Conservation (phyloP, 805 yeast genomes). For the Starmerella bacillaris region DNA sequence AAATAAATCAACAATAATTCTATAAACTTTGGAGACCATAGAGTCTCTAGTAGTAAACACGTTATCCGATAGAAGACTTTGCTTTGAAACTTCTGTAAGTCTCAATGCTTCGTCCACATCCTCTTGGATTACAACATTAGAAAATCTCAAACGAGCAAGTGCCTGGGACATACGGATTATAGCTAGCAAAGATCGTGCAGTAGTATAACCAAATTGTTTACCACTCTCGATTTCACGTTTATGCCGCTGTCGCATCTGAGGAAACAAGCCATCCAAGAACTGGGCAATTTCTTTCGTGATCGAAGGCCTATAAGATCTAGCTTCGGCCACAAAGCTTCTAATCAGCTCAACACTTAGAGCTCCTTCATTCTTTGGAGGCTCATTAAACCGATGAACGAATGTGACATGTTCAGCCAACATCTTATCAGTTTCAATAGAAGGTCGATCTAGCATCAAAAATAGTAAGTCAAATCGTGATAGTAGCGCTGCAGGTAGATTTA, state of each 20-base stretch:
- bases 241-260: conserved; percentile 82
- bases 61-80: conserved; percentile 40
- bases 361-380: conserved; percentile 54
- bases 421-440: conserved; percentile 62
- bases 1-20: conserved; percentile 41
- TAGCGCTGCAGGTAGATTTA: conserved; percentile 89
- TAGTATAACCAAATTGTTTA: conserved; percentile 73
- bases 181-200: conserved; percentile 88
- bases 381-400: conserved; percentile 82
- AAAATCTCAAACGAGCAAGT: conserved; percentile 72
- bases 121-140: conserved; percentile 44
- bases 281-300: conserved; percentile 72
- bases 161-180: conserved; percentile 89
- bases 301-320: conserved; percentile 69
- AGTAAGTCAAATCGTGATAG: conserved; percentile 85
- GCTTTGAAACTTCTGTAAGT: conserved; percentile 68
- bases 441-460: conserved; percentile 71
- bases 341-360: conserved; percentile 66
- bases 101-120: conserved; percentile 95
- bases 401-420: conserved; percentile 85
- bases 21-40: conserved; percentile 50
- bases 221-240: conserved; percentile 41
- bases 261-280: conserved; percentile 69
- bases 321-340: conserved; percentile 74
- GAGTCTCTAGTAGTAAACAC: conserved; percentile 29